Conservation (phyloP, 2,329 filamentous ascomycete species). For the Aspergillus fructus region DNA sequence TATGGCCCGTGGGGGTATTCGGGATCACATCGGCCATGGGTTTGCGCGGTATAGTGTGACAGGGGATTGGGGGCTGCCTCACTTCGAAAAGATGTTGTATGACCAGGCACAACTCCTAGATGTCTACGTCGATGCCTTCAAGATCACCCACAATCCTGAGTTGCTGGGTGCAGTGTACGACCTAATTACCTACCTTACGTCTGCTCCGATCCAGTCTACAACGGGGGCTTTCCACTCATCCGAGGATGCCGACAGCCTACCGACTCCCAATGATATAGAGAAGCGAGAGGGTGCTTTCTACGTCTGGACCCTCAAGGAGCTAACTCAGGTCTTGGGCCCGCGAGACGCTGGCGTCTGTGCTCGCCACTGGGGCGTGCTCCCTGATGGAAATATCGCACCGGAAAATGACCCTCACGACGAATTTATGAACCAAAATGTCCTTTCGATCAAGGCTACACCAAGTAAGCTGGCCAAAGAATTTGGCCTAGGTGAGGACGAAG, state of each 20-base stretch:
- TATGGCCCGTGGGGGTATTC: conserved; percentile 71
- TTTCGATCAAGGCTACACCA: conserved; percentile 68
- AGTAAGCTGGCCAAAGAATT: conserved; percentile 73
- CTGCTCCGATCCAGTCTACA: conserved; percentile 63
- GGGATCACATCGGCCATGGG: conserved; percentile 75
- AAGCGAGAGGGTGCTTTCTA: conserved; percentile 93
- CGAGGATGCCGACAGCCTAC: conserved; percentile 84
- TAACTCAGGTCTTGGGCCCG: conserved; percentile 71
- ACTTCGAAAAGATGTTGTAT: conserved; percentile 96
- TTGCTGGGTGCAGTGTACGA: conserved; percentile 77
- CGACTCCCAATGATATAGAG: conserved; percentile 70
- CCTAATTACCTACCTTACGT: conserved; percentile 81
- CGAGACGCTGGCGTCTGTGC: conserved; percentile 72
- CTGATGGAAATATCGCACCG: conserved; percentile 81
- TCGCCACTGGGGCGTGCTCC: conserved; percentile 77
- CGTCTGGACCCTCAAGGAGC: conserved; percentile 86
- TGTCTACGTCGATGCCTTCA: conserved; percentile 83
- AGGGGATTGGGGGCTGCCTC: conserved; percentile 86
- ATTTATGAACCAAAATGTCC: conserved; percentile 89
- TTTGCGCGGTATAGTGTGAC: conserved; percentile 88
- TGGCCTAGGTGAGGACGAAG: conserved; percentile 67
- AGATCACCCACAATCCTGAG: conserved; percentile 65
- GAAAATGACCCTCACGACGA: conserved; percentile 88
- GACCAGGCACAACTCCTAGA: conserved; percentile 85
- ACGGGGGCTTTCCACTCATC: conserved; percentile 80